Evolutionary conservation across 768 basidiomycete species (phyloP), one percentile per base, ranked within the genome.

Genomic region (Pilatotrama ljubarskyi): DNA sequence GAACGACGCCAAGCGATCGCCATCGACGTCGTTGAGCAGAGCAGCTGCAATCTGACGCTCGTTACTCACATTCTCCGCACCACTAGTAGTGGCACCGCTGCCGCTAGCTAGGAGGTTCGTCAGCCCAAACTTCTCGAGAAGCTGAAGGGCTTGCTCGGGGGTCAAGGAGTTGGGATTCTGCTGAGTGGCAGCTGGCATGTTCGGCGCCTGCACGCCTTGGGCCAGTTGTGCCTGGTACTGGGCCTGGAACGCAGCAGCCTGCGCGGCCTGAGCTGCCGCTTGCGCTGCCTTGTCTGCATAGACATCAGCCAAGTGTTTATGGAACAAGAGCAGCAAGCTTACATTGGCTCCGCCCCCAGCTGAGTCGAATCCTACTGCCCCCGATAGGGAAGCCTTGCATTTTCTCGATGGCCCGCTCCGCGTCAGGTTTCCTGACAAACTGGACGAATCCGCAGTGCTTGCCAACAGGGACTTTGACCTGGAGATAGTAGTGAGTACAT

Each of bases 381-480:
- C 92, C 93, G 64, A 97, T 88, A 4, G 93, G 93, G 71, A 95
- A 96, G 24, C 93, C 94, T 77, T 96, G 94, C 94, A 96, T 95
- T 75, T 92, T 93, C 75, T 94, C 91, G 61, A 97, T 97, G 9
- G 94, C 93, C 37, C 84, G 81, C 73, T 95, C 93, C 11, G 95
- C 95, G 73, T 97, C 95, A 10, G 84, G 85, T 74, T 96, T 94
- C 64, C 87, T 83, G 25, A 96, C 91, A 68, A 93, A 97, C 75
- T 97, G 95, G 44, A 97, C 95, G 68, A 97, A 97, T 1, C 95
- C 95, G 67, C 95, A 97, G 64, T 95, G 91, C 69, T 96, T 96
- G 51, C 93, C 93, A 43, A 92, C 88, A 11, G 95, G 95, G n/a
- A 97, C 94, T 74, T 95, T 96, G 70, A 96, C 94, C 91, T 93